Evolutionary conservation across 202 grass and related monocot genomes (phyloP).

Genomic region (Setaria viridis): DNA sequence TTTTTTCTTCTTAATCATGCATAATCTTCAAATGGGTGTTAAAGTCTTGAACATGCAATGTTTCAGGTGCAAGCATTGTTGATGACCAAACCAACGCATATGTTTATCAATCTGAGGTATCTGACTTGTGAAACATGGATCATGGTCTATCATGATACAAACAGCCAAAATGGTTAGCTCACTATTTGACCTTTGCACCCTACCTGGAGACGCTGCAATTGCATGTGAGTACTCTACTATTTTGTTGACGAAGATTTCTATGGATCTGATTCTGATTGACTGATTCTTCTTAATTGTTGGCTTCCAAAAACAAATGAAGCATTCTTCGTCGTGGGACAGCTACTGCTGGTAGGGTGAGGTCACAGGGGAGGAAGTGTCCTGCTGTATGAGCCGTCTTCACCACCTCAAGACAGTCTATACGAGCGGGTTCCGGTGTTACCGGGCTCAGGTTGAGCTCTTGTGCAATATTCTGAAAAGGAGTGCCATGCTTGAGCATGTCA

Average conservation of each 20-base stretch:
- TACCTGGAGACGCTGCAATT: constrained; percentile 15
- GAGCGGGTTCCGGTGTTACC: neutral
- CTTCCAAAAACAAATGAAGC: neutral
- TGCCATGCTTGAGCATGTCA: neutral
- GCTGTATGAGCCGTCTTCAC: neutral
- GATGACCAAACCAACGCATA: neutral
- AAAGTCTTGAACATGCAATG: neutral
- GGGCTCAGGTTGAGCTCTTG: neutral
- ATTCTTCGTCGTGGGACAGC: neutral
- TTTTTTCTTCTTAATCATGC: no score
- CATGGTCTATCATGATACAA: neutral
- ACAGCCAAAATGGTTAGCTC: neutral
- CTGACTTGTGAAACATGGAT: constrained; percentile 5
- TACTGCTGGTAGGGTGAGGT: neutral
- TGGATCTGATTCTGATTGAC: neutral
- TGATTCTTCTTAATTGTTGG: neutral
- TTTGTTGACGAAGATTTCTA: no score
- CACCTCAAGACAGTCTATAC: neutral
- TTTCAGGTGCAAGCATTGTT: constrained; percentile 23
- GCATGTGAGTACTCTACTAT: constrained; percentile 19
- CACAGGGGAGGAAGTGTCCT: neutral
- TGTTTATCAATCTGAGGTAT: constrained; percentile 26
- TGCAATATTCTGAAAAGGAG: neutral
- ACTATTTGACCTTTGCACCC: neutral
- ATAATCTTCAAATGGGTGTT: neutral